phyloP scores from a whole-genome alignment of 2,329 filamentous ascomycete species.

The Fusarium armeniacum region DNA sequence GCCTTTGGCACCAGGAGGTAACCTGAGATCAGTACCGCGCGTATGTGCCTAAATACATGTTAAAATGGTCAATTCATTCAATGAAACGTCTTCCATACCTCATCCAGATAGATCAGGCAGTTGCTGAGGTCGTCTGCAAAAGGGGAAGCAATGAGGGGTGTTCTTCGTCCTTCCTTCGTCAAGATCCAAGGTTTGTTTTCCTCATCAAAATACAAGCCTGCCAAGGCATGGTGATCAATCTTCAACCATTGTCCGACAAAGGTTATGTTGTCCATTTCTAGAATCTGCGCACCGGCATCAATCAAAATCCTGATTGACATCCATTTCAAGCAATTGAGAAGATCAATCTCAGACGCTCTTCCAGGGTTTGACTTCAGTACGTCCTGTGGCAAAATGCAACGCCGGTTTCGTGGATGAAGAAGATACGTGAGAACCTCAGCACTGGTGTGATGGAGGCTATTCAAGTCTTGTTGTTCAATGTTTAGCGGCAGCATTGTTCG shows the following conservation, averaged over 20 bases:
- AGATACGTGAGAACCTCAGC: slow-evolving; percentile 74
- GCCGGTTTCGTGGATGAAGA: slow-evolving; percentile 65
- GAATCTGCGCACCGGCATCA: slow-evolving; percentile 73
- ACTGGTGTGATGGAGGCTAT: slow-evolving; percentile 70
- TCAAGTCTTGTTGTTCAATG: slow-evolving; percentile 72
- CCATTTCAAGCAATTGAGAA: slow-evolving; percentile 51
- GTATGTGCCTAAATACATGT: slow-evolving; percentile 39
- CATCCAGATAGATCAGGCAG: slow-evolving; percentile 69
- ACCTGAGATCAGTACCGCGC: slow-evolving; percentile 68
- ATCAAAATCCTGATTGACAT: slow-evolving; percentile 68
- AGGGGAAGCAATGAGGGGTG: slow-evolving; percentile 41
- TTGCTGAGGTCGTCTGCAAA: slow-evolving; percentile 40
- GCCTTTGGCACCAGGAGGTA: slow-evolving; percentile 62
- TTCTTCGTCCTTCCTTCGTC: slow-evolving; percentile 32
- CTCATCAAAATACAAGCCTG: slow-evolving; percentile 66
- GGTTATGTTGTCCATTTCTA: slow-evolving; percentile 70
- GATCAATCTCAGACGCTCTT: slow-evolving; percentile 42
- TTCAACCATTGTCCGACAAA: slow-evolving; percentile 67
- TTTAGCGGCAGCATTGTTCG: slow-evolving; percentile 71
- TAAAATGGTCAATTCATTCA: background rate
- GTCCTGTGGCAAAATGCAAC: slow-evolving; percentile 57
- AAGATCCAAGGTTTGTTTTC: slow-evolving; percentile 42
- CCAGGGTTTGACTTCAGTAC: slow-evolving; percentile 60
- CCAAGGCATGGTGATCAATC: slow-evolving; percentile 59
- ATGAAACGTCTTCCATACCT: slow-evolving; percentile 58